These are phyloP conservation scores for Rhynchospora pubera DNA, from an alignment of 176 grass and related monocot species.

Conservation along the genomic window DNA sequence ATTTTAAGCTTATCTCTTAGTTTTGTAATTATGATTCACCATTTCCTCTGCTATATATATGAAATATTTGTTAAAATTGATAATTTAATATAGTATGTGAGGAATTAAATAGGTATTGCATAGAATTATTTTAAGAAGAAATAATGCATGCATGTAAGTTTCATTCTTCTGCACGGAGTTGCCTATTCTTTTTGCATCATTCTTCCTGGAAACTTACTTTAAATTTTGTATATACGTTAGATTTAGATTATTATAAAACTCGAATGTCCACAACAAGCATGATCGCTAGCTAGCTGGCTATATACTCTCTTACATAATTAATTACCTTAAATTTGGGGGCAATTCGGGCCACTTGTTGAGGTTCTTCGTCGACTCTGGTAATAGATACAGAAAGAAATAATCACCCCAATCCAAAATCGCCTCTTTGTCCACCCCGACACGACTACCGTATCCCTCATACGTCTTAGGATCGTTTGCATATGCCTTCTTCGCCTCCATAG, in stretches of 20 bases:
- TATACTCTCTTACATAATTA: background rate
- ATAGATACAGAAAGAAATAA: constrained; percentile 57
- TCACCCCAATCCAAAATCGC: constrained; percentile 56
- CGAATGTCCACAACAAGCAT: background rate
- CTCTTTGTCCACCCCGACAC: constrained; percentile 62
- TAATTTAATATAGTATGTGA: too few species aligned
- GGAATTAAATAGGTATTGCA: background rate
- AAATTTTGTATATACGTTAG: background rate
- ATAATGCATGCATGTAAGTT: background rate
- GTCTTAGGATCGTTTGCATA: constrained; percentile 52
- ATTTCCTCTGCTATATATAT: too few species aligned
- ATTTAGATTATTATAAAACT: background rate
- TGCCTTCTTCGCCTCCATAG: constrained; percentile 34
- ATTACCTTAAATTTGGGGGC: constrained; percentile 42
- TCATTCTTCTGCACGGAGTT: too few species aligned
- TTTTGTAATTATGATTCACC: background rate
- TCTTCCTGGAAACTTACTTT: background rate
- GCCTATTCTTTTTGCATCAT: background rate
- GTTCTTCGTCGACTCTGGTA: constrained; percentile 30
- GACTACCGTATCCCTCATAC: constrained; percentile 74
- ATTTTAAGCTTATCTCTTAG: background rate
- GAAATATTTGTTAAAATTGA: too few species aligned
- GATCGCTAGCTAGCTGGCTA: too few species aligned
- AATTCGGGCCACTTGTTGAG: constrained; percentile 46
- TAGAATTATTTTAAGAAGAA: background rate